Evolutionary conservation across 176 grass and related monocot species (phyloP), one percentile per base, ranked within the genome.

Genomic region (Triticum timopheevii): DNA sequence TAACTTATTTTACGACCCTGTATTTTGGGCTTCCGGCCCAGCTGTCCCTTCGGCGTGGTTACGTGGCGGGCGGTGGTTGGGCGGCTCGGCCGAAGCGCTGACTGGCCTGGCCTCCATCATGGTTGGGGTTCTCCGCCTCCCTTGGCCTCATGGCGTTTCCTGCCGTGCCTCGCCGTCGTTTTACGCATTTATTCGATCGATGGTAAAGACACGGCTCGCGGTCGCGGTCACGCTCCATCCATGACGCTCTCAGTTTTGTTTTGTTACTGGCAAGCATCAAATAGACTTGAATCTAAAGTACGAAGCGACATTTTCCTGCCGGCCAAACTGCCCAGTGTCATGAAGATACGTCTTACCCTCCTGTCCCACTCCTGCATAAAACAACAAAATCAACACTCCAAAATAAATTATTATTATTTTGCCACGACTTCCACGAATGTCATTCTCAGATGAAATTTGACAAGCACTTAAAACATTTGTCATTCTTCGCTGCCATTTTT

Each of bases 31-130:
- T 30, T 23, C 12, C 4, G 65, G 27, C 52, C 65, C 87, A 63
- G 64, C 20, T n/a, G 13, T 20, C 39, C 59, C 2, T 42, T 44
- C 5, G 4, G 64, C 47, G 25, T 8, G 8, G 10, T 72, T 50
- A 27, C 25, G 75, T 84, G 87, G 87, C 75, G 7, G 39, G 38
- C 30, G 30, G 66, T 20, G 10, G 71, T 74, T 47, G 40, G 71
- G 13, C 3, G 71, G n/a, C 12, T 45, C n/a, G 39, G n/a, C 71
- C 71, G 3, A 74, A 47, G 40, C 71, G 71, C 71, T 74, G 71
- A 74, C 70, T 73, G 23, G 39, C 6, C 22, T 44, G 40, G 39
- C 6, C 22, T 44, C 39, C 6, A 73, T 73, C 6, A 73, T 73
- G 56, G 54, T 62, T 54, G 33, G 63, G 75, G 6, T 31, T 69